Conservation (phyloP, 768 basidiomycete species). For the Lactifluus piperatus region DNA sequence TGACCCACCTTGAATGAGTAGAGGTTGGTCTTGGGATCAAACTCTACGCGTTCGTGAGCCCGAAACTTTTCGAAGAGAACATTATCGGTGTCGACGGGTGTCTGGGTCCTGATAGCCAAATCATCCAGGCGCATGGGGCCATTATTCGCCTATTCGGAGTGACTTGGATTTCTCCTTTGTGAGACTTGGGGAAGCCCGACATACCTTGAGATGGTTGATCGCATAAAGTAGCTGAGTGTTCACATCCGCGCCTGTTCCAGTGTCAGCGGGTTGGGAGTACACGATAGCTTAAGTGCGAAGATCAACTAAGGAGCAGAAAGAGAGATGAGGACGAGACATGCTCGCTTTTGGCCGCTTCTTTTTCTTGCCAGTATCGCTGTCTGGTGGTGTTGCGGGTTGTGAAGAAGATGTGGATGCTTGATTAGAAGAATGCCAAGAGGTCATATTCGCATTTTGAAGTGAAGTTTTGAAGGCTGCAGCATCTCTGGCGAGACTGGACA, state of each 20-base stretch:
- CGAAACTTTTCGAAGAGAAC: slow-evolving; percentile 74
- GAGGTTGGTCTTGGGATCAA: slow-evolving; percentile 76
- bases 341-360: slow-evolving; percentile 55
- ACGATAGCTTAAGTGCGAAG: slow-evolving; percentile 47
- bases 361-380: slow-evolving; percentile 31
- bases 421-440: slow-evolving; percentile 67
- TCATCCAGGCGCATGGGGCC: slow-evolving; percentile 86
- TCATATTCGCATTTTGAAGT: slow-evolving; percentile 55
- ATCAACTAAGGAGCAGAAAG: slow-evolving; percentile 16
- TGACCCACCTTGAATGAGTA: slow-evolving; percentile 73
- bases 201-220: slow-evolving; percentile 72
- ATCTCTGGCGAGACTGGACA: slow-evolving; percentile 65
- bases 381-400: slow-evolving; percentile 32
- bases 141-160: slow-evolving; percentile 42
- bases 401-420: slow-evolving; percentile 26
- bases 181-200: slow-evolving; percentile 6
- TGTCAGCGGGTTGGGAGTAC: slow-evolving; percentile 84
- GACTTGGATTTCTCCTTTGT: not conserved
- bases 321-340: slow-evolving; percentile 30
- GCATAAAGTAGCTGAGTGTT: slow-evolving; percentile 86
- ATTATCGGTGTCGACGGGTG: slow-evolving; percentile 64
- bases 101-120: slow-evolving; percentile 70
- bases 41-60: slow-evolving; percentile 68
- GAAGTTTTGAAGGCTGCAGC: slow-evolving; percentile 60
- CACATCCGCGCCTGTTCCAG: slow-evolving; percentile 68